Base-by-base conservation (phyloP, 306 rosid genomes). In the Cajanus cajan region DNA sequence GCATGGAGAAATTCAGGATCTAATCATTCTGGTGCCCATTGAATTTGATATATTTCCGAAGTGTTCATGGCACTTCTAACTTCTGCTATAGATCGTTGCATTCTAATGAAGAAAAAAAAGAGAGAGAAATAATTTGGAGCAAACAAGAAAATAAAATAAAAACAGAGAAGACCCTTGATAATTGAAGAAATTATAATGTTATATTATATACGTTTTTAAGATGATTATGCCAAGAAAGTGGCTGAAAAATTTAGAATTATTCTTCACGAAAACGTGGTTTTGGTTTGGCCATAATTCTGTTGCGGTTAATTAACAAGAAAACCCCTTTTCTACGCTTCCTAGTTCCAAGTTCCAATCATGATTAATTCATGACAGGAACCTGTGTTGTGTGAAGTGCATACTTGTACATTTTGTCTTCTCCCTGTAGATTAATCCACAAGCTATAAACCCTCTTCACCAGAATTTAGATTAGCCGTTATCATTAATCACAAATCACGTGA, bases 371-470 rank as follows among this genome's bases (percentile, higher is more conserved):
- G 63, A 73, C 10, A 33, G 11, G 50, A 81, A 43, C 48, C 34
- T 71, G 36, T n/a, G 21, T 15, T 31, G 22, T 61, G 78, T 1
- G 74, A 48, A 41, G 40, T 54, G 57, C 67, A 41, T 57, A 22
- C 25, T 16, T 31, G 41, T 19, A 19, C 11, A 9, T 25, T 50
- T 44, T 72, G 59, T 76, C 68, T 50, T 70, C 34, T 51, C 55
- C 9, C 43, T 43, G 21, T 63, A 47, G 55, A 83, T 48, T 39
- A 50, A 58, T 45, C 39, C 48, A 73, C 80, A 83, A 68, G 78
- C 78, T 31, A 62, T 51, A 74, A 65, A 44, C 37, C 54, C 48
- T 74, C 55, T 19, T 39, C 71, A 57, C 24, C 82, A 63, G 64
- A 77, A 70, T 69, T 21, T n/a, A 14, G 51, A 19, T 52, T 57